Conservation (phyloP, 192 early-diverging fungal species). For the Rhizoclosmatium globosum region DNA sequence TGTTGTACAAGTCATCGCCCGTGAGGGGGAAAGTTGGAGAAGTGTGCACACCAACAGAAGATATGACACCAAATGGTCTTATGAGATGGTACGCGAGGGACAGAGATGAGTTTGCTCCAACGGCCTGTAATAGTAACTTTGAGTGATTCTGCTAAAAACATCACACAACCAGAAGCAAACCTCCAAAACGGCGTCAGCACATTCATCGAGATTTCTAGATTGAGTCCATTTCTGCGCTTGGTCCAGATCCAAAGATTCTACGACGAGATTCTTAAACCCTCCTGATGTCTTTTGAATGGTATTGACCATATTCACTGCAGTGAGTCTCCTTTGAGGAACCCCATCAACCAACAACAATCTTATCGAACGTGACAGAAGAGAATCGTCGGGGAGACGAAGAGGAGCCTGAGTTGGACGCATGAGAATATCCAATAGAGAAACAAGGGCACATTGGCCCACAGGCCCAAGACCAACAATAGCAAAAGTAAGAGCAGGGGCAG, state of each 20-base stretch:
- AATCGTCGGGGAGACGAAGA: slow-evolving; percentile 9
- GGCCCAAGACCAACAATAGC: slow-evolving; percentile 65
- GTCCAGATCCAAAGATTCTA: slow-evolving; percentile 2
- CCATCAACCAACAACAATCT: slow-evolving; percentile 14
- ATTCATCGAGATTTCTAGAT: background rate
- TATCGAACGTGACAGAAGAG: background rate
- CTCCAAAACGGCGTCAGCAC: slow-evolving; percentile 25
- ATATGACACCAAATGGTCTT: slow-evolving; percentile 59
- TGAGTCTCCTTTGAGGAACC: background rate
- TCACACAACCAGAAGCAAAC: background rate
- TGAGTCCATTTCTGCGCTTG: background rate
- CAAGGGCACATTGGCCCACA: slow-evolving; percentile 59
- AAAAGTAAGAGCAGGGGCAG: slow-evolving; percentile 37
- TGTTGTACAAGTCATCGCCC: slow-evolving; percentile 61
- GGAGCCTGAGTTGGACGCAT: slow-evolving; percentile 11
- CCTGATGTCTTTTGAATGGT: background rate
- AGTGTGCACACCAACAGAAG: slow-evolving; percentile 63
- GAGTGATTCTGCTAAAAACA: background rate
- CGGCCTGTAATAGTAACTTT: slow-evolving; percentile 29
- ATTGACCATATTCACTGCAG: slow-evolving; percentile 1
- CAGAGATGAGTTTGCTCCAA: slow-evolving; percentile 55
- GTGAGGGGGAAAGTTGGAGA: slow-evolving; percentile 60
- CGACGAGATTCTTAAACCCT: background rate
- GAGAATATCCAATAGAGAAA: slow-evolving; percentile 39
- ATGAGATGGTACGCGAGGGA: slow-evolving; percentile 54